Base-by-base conservation (phyloP, 176 grass and related monocot genomes). In the Saccharum spontaneum region DNA sequence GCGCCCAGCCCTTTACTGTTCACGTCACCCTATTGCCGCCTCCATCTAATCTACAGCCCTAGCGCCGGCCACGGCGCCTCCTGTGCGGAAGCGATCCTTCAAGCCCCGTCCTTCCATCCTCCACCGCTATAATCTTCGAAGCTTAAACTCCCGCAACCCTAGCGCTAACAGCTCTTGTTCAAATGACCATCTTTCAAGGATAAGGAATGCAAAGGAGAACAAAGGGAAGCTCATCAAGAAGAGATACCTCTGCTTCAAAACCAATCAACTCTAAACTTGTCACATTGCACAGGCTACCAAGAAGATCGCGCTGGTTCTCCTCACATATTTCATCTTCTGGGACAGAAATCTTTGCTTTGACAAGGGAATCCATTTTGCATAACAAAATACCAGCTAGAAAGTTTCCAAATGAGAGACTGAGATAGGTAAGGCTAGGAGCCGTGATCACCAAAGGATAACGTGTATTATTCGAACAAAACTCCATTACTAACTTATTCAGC, bases 271-370 rank as follows among this genome's bases (percentile, higher is more conserved):
- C 6, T 50, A 50, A 74, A 31, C 3, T 74, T 74, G 24, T 50
- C 7, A 75, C 44, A 52, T 75, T 75, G 45, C 26, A 75, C 14
- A 75, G 26, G 45, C 72, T 75, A 75, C 44, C 46, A 75, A 75
- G 72, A 18, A 75, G 26, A 15, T 75, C 16, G 5, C 4, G 72
- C 24, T 75, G 14, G 26, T 7, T 52, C 26, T 75, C 14, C 45
- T 33, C 0, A 1, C 59, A 5, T 4, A 45, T 79, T 11, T 3
- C 0, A 24, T 22, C 2, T 78, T 62, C 3, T 30, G 6, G 2
- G 0, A 62, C 4, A 28, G 10, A 20, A 62, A 79, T 64, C 38
- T 2, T 0, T 64, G 38, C 76, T 64, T 30, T 5, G 2, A 45
- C 38, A 79, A 64, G 76, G n/a, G 38, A 79, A 44, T 79, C n/a